Conservation (phyloP, 176 grass and related monocot genomes). For the Urochloa ruziziensis region DNA sequence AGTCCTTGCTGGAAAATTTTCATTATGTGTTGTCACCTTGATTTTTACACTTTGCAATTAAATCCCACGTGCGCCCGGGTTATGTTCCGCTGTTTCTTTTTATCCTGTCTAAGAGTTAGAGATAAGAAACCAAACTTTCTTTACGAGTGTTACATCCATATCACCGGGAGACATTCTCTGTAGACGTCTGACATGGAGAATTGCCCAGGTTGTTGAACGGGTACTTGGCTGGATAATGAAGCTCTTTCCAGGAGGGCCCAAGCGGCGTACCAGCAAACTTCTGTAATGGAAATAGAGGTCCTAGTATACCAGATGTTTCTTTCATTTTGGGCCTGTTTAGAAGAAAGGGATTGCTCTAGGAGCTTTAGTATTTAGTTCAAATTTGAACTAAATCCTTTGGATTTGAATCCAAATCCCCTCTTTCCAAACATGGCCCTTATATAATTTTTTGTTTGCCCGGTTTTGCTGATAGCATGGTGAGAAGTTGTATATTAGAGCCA, state of each 20-base stretch:
- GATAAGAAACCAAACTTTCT: neutral
- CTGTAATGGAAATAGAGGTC: conserved; percentile 52
- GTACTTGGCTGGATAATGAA: conserved; percentile 99
- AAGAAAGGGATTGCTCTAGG: neutral
- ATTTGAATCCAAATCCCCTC: neutral
- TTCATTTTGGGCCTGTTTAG: conserved; percentile 26
- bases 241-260: conserved; percentile 93
- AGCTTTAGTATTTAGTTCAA: conserved; percentile 14
- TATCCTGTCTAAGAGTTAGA: neutral
- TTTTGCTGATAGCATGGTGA: conserved; percentile 52
- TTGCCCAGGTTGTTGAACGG: conserved; percentile 78
- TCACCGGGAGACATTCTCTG: neutral
- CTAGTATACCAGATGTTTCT: conserved; percentile 40
- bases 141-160: neutral
- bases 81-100: neutral
- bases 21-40: neutral
- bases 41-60: neutral
- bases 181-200: conserved; percentile 6
- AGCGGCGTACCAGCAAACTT: conserved; percentile 96
- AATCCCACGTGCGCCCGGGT: neutral
- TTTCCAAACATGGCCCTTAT: neutral
- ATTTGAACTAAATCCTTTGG: neutral
- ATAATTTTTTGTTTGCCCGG: conserved; percentile 32
- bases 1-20: neutral
- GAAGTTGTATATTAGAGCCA: conserved; percentile 53